Evolutionary conservation across 2,329 filamentous ascomycete species (phyloP), one percentile per base, ranked within the genome.

Genomic region (Cercospora sp.): DNA sequence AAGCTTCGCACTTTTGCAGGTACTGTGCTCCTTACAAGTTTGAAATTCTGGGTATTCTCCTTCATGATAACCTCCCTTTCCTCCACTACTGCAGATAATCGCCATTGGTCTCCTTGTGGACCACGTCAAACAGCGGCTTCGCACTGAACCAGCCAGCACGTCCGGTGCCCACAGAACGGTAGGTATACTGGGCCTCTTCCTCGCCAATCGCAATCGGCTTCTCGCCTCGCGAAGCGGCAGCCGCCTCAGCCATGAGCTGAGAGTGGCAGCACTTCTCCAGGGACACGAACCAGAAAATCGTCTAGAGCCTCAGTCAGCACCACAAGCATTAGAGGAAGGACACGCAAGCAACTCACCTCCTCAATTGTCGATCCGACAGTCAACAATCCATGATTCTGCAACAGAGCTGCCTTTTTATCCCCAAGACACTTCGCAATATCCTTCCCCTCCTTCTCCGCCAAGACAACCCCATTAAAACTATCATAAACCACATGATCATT

Each of bases 101-200:
- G 1, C 85, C 86, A 23, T 80, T 80, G 2, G 84, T 86, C 79
- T 90, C 87, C 75, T 85, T 84, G 73, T 89, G 85, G 69, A 90
- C 86, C 48, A 91, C 79, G 80, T 92, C 90, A 80, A 93, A 93
- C 70, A 89, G 73, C 16, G 90, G 90, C 80, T 89, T 89, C 5
- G 88, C 90, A 73, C 85, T 88, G 75, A 93, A 93, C 83, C 86
- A 92, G 0, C 90, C 90, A 0, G 87, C 88, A 36, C 77, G 75
- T 16, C 85, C 82, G 0, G 82, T 85, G 0, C 91, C 91, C 3
- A 92, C 82, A 0, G 86, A 84, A 78, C 89, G 87, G 73, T 87
- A 88, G 0, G 91, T 93, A 74, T 86, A 91, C 16, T 77, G 81
- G 1, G 91, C 90, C 76, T 93, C 90, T 62, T 88, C 87, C 1